These are phyloP conservation scores for Hericium erinaceus DNA, from an alignment of 768 basidiomycete species.

Conservation along the genomic window DNA sequence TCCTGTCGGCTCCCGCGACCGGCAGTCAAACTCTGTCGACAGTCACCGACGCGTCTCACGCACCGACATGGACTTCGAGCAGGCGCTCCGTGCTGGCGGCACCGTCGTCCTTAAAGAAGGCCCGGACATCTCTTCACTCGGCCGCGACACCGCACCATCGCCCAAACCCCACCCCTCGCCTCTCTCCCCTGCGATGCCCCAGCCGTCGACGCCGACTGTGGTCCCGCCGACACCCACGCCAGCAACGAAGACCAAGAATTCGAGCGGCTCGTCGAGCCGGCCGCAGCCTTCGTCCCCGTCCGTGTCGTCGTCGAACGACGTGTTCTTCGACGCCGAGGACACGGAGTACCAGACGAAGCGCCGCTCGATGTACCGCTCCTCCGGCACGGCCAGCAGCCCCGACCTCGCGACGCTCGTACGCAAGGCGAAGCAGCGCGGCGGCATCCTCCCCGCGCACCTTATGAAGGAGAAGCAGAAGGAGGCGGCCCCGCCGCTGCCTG, in stretches of 20 bases:
- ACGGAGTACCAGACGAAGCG: conserved; percentile 63
- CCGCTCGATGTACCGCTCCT: conserved; percentile 78
- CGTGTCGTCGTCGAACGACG: conserved; percentile 46
- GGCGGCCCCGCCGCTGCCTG: conserved; percentile 37
- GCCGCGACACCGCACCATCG: conserved; percentile 37
- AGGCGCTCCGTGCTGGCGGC: conserved; percentile 54
- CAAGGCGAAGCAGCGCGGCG: conserved; percentile 70
- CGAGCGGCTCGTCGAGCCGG: conserved; percentile 22
- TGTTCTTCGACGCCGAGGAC: conserved; percentile 60
- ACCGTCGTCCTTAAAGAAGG: conserved; percentile 68
- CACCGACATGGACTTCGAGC: conserved; percentile 76
- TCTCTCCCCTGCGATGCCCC: conserved; percentile 19
- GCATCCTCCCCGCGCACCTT: conserved; percentile 29
- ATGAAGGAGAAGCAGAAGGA: conserved; percentile 28
- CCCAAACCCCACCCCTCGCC: conserved; percentile 25
- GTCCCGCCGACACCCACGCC: conserved; percentile 65
- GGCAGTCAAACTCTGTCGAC: conserved; percentile 22
- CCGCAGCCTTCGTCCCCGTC: conserved; percentile 27
- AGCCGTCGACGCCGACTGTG: conserved; percentile 52
- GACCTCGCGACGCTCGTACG: conserved; percentile 82
- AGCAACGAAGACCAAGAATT: conserved; percentile 11
- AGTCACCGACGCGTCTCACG: conserved; percentile 54
- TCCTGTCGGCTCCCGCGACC: conserved; percentile 47
- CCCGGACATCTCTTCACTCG: conserved; percentile 58
- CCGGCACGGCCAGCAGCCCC: conserved; percentile 86